phyloP scores from a whole-genome alignment of 257 asterid genomes.

The Craterostigma plantagineum region DNA sequence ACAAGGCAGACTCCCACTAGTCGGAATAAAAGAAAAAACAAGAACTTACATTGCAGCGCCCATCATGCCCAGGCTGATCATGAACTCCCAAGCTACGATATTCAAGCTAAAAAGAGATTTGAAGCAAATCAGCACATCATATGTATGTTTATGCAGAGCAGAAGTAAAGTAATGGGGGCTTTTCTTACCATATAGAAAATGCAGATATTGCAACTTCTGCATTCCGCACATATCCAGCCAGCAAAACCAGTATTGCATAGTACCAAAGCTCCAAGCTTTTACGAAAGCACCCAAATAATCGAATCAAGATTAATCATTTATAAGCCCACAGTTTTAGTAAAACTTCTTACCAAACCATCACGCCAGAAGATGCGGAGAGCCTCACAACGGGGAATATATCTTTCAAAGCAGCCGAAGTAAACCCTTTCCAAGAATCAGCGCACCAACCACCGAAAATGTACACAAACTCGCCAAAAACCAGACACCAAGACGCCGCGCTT shows the following conservation, averaged over 20 bases:
- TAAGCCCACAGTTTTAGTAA: too few relatives aligned
- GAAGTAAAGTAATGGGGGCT: background rate
- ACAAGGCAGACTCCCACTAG: too few relatives aligned
- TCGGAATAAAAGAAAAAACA: background rate
- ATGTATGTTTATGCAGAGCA: too few relatives aligned
- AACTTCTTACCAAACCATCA: conserved; percentile 1
- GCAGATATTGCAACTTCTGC: conserved; percentile 55
- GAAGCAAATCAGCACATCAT: background rate
- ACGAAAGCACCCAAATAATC: background rate
- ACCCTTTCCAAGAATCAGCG: background rate
- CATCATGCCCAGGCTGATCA: conserved; percentile 48
- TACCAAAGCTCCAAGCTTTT: conserved; percentile 55
- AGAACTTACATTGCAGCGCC: conserved; percentile 40
- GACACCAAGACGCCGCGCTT: background rate
- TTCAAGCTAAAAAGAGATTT: conserved; percentile 22
- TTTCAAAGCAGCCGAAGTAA: background rate
- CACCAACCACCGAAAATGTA: background rate
- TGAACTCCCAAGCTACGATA: conserved; percentile 40
- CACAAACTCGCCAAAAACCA: background rate
- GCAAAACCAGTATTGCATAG: conserved; percentile 39
- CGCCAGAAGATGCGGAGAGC: background rate
- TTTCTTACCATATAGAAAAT: conserved; percentile 40
- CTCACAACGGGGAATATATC: background rate
- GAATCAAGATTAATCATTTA: background rate
- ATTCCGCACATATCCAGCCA: conserved; percentile 50